phyloP scores from a whole-genome alignment of 129 eudicot species.

The Pseudognaphalium luteoalbum region DNA sequence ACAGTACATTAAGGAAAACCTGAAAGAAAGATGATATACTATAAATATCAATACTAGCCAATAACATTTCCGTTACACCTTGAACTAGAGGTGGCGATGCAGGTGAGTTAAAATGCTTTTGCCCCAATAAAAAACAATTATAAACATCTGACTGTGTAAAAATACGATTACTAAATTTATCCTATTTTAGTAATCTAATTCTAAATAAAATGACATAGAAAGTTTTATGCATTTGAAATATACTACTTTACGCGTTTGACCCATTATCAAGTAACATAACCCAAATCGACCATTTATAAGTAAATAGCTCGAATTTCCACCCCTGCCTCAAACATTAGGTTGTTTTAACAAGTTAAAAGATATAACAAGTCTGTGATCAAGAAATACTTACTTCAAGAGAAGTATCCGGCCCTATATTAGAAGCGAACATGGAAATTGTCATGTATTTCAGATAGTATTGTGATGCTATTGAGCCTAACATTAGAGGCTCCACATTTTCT shows the following conservation, averaged over 20 bases:
- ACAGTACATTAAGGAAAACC: constrained; percentile 80
- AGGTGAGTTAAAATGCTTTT: not conserved
- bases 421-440: constrained; percentile 93
- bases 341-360: constrained; percentile 9
- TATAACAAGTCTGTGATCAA: not conserved
- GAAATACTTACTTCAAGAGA: constrained; percentile 77
- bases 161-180: not conserved
- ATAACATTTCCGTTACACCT: not conserved
- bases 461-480: constrained; percentile 90
- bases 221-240: not conserved
- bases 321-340: not conserved
- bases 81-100: not conserved
- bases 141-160: not conserved
- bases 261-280: not conserved
- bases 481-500: constrained; percentile 75
- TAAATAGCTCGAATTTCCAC: not conserved
- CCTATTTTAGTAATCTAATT: not conserved
- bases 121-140: not conserved
- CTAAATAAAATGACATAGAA: not conserved
- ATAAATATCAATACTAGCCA: not conserved
- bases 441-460: constrained; percentile 87
- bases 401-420: constrained; percentile 83
- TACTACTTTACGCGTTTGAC: not conserved
- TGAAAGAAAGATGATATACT: constrained; percentile 25
- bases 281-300: not conserved